Evolutionary conservation across 1,284 basidiomycete genomes (phyloP), one percentile per base, ranked within the genome.

Genomic region (Coniferiporia sulphurascens): DNA sequence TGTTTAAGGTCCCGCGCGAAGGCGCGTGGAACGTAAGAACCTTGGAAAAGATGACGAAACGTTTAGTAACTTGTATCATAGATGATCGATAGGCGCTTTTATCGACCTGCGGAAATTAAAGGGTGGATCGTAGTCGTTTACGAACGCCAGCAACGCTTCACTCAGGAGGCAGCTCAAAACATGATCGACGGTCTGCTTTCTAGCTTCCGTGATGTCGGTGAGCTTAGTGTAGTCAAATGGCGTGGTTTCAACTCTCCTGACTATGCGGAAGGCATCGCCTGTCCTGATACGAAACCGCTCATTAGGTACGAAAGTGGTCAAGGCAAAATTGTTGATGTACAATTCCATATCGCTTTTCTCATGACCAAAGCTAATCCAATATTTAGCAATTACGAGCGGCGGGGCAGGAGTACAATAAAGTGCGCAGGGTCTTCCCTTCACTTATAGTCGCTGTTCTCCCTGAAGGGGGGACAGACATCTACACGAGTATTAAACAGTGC

Each of bases 391-490:
- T 89, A 32, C 73, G 70, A 8, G 65, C 65, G 1, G 75, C 76
- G 1, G 87, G 86, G 9, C 64, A 64, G 0, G 74, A 74, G 34
- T 80, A 78, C 64, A 68, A 64, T 41, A 66, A 71, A 46, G 76
- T 72, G 63, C 73, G 73, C 19, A 69, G 70, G 10, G 64, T 66
- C 3, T 71, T 73, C 1, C 88, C 88, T 0, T 76, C 74, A 5
- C 74, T 90, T 1, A 75, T 90, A 17, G 80, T 91, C 0, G 80
- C 84, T 15, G 71, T 91, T 50, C 75, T 91, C n/a, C 89, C 89
- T 0, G 87, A 91, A 60, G 79, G 79, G 0, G 86, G 83, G 0
- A 84, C 86, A 45, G 86, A 90, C 54, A 81, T 90, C 17, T 91
- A 91, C 66, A 84, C 78, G 0, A 55, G 52, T 32, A 79, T 91